Base-by-base conservation (phyloP, 1,284 basidiomycete species). In the Cystobasidiaceae sp. region DNA sequence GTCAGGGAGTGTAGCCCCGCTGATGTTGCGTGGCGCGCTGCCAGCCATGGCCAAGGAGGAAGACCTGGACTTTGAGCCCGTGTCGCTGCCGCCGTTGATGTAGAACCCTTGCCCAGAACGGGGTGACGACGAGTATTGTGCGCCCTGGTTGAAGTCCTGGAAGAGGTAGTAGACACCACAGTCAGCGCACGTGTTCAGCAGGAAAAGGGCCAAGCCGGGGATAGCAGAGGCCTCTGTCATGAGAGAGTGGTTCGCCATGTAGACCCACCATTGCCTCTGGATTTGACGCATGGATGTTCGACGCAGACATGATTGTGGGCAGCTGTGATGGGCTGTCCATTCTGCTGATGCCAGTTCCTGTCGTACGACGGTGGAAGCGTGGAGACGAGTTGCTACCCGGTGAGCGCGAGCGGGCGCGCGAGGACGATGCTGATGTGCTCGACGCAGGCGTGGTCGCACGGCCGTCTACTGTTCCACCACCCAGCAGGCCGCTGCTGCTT, bases 391-490 rank as follows among this genome's bases (percentile, higher is more conserved):
- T 13, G 17, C 39, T 23, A 28, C 39, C 25, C 28, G 54, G 54
- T 32, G 54, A 56, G 44, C 54, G 54, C 45, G 54, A 56, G 39
- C 54, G 41, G 21, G 33, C 54, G 13, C 54, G n/a, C 28, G 54
- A 56, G 27, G 54, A 37, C 11, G 32, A 34, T 15, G 54, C 45
- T 23, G 54, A 56, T n/a, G n/a, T n/a, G n/a, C n/a, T n/a, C n/a
- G n/a, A n/a, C n/a, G n/a, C n/a, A n/a, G n/a, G n/a, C n/a, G n/a
- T n/a, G n/a, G n/a, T n/a, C n/a, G n/a, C n/a, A n/a, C n/a, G n/a
- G n/a, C n/a, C n/a, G n/a, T n/a, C n/a, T n/a, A n/a, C n/a, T n/a
- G n/a, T n/a, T n/a, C n/a, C n/a, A n/a, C n/a, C n/a, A n/a, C n/a
- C n/a, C n/a, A n/a, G n/a, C n/a, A n/a, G 27, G 54, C 54, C 11